Evolutionary conservation across 345 rosid genomes (phyloP), one percentile per base, ranked within the genome.

Genomic region (Eucalyptus shirleyi): DNA sequence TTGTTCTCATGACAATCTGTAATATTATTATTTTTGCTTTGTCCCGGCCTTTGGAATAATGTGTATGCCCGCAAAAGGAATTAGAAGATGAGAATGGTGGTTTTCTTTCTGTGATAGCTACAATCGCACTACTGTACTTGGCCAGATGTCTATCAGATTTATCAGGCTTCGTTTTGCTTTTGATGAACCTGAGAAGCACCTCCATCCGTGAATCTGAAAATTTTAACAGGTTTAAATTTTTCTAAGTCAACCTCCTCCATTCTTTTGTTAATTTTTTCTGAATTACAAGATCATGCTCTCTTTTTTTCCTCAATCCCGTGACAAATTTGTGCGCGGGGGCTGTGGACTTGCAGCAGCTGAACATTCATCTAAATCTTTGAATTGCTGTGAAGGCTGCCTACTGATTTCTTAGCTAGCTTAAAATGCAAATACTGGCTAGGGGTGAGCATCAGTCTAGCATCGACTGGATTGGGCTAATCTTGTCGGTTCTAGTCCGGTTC

Each of bases 71-170:
- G 88, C 87, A 40, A 87, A 89, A 89, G 88, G 23, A 87, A 86
- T 88, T 87, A 65, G 49, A 40, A 82, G 88, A 60, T 80, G 91
- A 89, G 91, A 89, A 87, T 77, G 80, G 87, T 88, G 87, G 51
- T 45, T 88, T 51, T 86, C 26, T 89, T 19, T 89, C 87, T 82
- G 90, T 21, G 26, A 51, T 18, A 50, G 62, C 34, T 40, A 86
- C 45, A 34, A 86, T 86, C 45, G 34, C 30, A 34, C 7, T 86
- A 18, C 30, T 10, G 65, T 56, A 12, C 62, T 51, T 86, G 21
- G 45, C 7, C 53, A 89, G 82, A 59, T 88, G 88, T 53, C 83
- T 67, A 88, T 59, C 50, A 86, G 82, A 89, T 59, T n/a, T 88
- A 72, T 50, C 47, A 77, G 83, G 83, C 28, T 77, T 77, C 47